phyloP scores from a whole-genome alignment of 2,329 filamentous ascomycete genomes.

The Paraphaeosphaeria sporulosa region DNA sequence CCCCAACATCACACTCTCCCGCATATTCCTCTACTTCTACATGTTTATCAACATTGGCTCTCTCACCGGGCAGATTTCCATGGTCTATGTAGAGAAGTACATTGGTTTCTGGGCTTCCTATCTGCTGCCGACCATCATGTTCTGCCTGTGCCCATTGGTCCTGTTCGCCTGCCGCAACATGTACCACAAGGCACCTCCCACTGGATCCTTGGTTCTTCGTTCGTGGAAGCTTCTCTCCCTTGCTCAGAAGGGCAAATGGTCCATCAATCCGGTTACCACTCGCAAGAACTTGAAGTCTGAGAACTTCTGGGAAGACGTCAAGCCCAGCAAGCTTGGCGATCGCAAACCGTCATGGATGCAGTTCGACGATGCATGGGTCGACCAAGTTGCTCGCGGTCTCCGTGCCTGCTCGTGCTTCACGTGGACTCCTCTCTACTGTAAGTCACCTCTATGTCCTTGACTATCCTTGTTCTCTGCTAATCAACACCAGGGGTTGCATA shows the following conservation, averaged over 20 bases:
- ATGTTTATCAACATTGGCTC: constrained; percentile 60
- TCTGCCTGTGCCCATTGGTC: constrained; percentile 68
- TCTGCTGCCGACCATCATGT: constrained; percentile 71
- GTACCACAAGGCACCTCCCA: constrained; percentile 71
- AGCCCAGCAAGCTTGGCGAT: constrained; percentile 68
- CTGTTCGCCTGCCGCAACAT: constrained; percentile 66
- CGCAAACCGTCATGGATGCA: constrained; percentile 76
- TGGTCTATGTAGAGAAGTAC: constrained; percentile 79
- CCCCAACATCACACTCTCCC: constrained; percentile 71
- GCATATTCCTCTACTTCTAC: constrained; percentile 60
- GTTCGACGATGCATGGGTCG: constrained; percentile 84
- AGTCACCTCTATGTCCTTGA: constrained; percentile 8
- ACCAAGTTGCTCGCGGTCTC: constrained; percentile 55
- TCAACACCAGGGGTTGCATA: constrained; percentile 52
- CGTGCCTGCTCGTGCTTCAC: constrained; percentile 59
- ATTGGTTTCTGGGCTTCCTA: constrained; percentile 78
- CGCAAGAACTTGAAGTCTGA: constrained; percentile 65
- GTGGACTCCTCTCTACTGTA: constrained; percentile 56
- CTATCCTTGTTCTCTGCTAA: constrained; percentile 3
- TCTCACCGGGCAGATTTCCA: constrained; percentile 67
- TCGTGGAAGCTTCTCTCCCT: constrained; percentile 68
- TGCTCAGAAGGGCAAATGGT: constrained; percentile 70
- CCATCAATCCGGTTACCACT: constrained; percentile 66
- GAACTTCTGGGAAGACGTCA: constrained; percentile 71
- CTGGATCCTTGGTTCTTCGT: constrained; percentile 75